Evolutionary conservation across 2,329 filamentous ascomycete genomes (phyloP).

Genomic region (Penicillium sp.): DNA sequence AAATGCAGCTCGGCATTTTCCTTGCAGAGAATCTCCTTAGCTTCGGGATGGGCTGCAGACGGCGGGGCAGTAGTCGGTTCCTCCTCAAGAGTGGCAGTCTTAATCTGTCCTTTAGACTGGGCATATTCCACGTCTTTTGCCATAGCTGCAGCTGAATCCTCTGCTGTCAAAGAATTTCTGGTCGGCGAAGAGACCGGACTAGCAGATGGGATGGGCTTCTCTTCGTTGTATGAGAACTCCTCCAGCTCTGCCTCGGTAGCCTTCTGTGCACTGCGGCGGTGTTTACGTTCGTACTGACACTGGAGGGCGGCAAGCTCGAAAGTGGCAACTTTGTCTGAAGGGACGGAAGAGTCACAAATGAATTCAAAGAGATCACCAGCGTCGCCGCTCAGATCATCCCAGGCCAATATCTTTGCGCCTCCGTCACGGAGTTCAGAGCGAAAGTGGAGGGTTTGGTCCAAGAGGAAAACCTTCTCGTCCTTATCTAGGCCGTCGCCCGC

Average conservation of each 20-base stretch:
- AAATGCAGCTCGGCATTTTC: conserved; percentile 85
- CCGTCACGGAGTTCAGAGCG: conserved; percentile 77
- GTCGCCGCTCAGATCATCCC: conserved; percentile 93
- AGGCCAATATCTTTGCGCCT: conserved; percentile 84
- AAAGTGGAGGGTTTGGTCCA: conserved; percentile 90
- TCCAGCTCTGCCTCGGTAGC: conserved; percentile 78
- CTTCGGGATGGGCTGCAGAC: conserved; percentile 62
- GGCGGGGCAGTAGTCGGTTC: conserved; percentile 61
- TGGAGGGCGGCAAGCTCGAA: conserved; percentile 83
- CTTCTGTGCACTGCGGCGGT: conserved; percentile 73
- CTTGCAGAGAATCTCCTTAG: conserved; percentile 69
- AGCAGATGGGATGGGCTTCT: conserved; percentile 60
- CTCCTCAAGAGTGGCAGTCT: conserved; percentile 41
- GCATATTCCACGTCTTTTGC: conserved; percentile 47
- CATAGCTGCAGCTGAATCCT: conserved; percentile 46
- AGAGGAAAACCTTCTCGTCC: conserved; percentile 94
- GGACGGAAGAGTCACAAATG: conserved; percentile 77
- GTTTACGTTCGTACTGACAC: conserved; percentile 98
- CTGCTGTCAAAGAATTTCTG: conserved; percentile 37
- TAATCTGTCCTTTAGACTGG: conserved; percentile 42
- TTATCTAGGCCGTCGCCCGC: conserved; percentile 79
- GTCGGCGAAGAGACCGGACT: conserved; percentile 56
- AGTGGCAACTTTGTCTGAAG: conserved; percentile 68
- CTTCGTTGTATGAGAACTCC: conserved; percentile 74
- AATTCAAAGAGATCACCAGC: conserved; percentile 96